Evolutionary conservation across 306 rosid species (phyloP).

Genomic region (peach (Prunus persica)): Prunus_persica_NCBIv2 NC_034010.1:28358501-28359000

Average conservation of each 20-base stretch:
- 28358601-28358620: conserved; percentile 76
- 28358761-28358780: conserved; percentile 66
- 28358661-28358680: conserved; percentile 74
- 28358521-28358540: conserved; percentile 63
- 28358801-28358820: conserved; percentile 19
- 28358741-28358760: conserved; percentile 63
- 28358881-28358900: not conserved
- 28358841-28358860: conserved; percentile 1
- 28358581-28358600: conserved; percentile 80
- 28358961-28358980: no score
- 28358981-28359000: no score
- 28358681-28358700: conserved; percentile 66
- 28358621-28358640: conserved; percentile 66
- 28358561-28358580: conserved; percentile 59
- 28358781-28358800: conserved; percentile 75
- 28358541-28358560: conserved; percentile 69
- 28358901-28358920: not conserved
- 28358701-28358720: conserved; percentile 68
- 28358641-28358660: conserved; percentile 65
- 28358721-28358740: conserved; percentile 81
- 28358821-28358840: conserved; percentile 14
- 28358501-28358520: conserved; percentile 79
- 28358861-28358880: not conserved
- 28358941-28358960: not conserved
- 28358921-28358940: not conserved